Base-by-base conservation (phyloP, 1,139 yeast genomes). In the Blastobotrys persicus region DNA sequence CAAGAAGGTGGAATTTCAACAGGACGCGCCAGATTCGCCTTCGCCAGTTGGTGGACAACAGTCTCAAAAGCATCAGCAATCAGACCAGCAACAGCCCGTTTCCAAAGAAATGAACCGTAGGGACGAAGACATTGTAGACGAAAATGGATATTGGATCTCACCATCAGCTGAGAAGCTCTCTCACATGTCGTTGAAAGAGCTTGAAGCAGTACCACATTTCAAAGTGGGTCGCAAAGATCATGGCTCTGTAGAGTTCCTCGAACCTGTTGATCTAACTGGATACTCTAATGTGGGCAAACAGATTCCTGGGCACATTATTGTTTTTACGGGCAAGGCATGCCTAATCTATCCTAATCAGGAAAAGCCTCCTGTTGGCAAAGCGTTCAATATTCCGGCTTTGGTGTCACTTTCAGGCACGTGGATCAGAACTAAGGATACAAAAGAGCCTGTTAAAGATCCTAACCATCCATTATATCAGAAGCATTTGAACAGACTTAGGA, bases 101-200 rank as follows among this genome's bases (percentile, higher is more conserved):
- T 23, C 9, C 9, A 23, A 23, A 23, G 43, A 19, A 46, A 44
- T 45, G n/a, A 31, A 16, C 11, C 44, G 42, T 23, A 41, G 64
- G 18, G 76, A 73, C 44, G 75, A 73, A 43, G 72, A 73, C 42
- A 64, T 73, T 35, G 72, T 69, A 37, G 76, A 76, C 43, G 84
- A 80, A 28, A 80, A 85, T 44, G 96, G 92, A 1, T 94, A 91
- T 68, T 92, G 95, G 89, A 83, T 84, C 45, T 79, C 87, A 1
- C 98, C 98, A 18, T 73, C 89, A 2, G 62, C 84, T 43, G 76
- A 81, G 5, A 81, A 81, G 48, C 72, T 92, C 51, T 75, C 79
- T 51, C 70, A 75, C 39, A 75, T 78, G 75, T 66, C 88, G 0
- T 71, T 86, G 43, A 70, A 80, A 9, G 85, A 87, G 54, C 75